Percentiles rank a stretch among this genome's conserved stretches.
These are phyloP conservation scores for Solanum piurae DNA, from an alignment of 257 asterid species.

Conservation along the genomic window DNA sequence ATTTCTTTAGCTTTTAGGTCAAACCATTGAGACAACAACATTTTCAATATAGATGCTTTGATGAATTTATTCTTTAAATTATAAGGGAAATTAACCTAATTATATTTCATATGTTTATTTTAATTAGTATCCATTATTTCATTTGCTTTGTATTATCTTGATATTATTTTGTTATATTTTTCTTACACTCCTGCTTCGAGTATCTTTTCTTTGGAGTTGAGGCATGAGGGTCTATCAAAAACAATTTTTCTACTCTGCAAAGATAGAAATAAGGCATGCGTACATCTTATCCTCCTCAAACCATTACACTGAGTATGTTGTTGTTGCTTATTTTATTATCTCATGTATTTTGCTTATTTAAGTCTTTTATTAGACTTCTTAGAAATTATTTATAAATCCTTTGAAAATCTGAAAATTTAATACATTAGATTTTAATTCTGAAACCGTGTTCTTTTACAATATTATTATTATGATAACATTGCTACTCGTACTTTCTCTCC, in stretches of 20 bases:
- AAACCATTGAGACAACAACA: conserved; percentile 2
- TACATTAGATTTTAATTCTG: not conserved
- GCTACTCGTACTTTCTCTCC: not conserved
- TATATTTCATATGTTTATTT: not conserved
- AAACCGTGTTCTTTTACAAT: not conserved
- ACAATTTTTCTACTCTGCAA: not conserved
- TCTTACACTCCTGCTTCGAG: not conserved
- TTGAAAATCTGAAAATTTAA: not conserved
- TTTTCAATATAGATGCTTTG: not conserved
- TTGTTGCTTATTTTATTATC: too few species aligned
- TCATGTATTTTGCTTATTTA: not conserved
- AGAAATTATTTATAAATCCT: not conserved
- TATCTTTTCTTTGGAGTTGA: not conserved
- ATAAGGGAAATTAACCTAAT: not conserved
- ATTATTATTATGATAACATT: not conserved
- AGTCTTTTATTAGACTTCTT: not conserved
- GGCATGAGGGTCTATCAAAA: not conserved
- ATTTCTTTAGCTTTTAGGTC: conserved; percentile 29
- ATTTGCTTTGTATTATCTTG: not conserved
- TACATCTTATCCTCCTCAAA: not conserved
- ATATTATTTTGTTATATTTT: not conserved
- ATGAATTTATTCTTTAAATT: not conserved
- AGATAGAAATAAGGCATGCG: fast-evolving
- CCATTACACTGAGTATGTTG: too few species aligned
- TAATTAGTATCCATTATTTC: not conserved